Conservation (phyloP, 345 rosid genomes). For the Melastoma malabathricum region DNA sequence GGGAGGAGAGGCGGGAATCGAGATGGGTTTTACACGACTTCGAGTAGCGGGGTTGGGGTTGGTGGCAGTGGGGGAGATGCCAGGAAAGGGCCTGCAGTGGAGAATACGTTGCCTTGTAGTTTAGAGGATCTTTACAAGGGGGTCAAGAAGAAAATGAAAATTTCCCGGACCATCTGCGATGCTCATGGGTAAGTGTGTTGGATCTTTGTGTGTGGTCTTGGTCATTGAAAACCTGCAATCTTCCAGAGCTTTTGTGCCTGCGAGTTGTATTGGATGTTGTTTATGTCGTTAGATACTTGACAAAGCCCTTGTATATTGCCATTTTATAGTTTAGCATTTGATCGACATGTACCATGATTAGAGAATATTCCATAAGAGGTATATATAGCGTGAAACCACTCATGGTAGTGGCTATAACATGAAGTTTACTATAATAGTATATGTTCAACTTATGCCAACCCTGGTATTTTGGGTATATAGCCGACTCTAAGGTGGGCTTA, state of each 20-base stretch:
- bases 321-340: no score
- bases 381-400: no score
- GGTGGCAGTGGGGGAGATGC: conserved; percentile 15
- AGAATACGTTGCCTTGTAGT: conserved; percentile 56
- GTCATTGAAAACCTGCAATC: conserved; percentile 1
- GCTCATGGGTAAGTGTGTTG: conserved; percentile 39
- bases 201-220: neutral
- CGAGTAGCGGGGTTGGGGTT: conserved; percentile 9
- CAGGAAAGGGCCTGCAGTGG: conserved; percentile 45
- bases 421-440: no score
- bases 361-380: no score
- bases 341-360: no score
- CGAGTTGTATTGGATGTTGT: neutral
- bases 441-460: no score
- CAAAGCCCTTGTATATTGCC: no score
- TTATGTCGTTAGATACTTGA: no score
- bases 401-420: no score
- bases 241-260: neutral
- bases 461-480: no score
- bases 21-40: conserved; percentile 33
- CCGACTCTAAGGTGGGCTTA: no score
- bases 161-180: conserved; percentile 44
- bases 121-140: conserved; percentile 88
- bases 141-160: conserved; percentile 59
- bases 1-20: conserved; percentile 14